Conservation (phyloP, 2,329 filamentous ascomycete species). For the Pestalotiopsis fici region DNA sequence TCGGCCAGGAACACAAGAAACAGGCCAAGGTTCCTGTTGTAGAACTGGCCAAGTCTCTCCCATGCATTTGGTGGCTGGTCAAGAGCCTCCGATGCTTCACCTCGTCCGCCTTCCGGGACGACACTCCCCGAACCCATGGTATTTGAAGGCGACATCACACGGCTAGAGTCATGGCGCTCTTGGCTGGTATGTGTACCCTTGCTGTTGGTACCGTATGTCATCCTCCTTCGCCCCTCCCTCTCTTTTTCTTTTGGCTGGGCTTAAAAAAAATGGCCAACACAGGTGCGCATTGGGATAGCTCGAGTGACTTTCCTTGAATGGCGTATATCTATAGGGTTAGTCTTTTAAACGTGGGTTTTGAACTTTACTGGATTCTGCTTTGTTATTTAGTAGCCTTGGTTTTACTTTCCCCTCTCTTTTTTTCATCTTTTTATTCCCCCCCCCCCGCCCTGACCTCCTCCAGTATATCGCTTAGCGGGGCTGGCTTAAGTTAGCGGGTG, state of each 20-base stretch:
- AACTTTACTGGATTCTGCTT: too few relatives aligned
- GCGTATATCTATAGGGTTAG: too few relatives aligned
- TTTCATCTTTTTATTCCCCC: neutral
- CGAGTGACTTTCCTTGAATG: too few relatives aligned
- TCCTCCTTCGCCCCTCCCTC: neutral
- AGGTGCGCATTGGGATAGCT: too few relatives aligned
- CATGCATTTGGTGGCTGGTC: conserved; percentile 5
- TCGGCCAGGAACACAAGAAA: conserved; percentile 41
- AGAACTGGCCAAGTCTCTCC: conserved; percentile 39
- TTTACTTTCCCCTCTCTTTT: neutral
- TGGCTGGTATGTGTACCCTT: neutral
- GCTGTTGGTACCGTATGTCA: neutral
- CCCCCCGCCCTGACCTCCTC: neutral
- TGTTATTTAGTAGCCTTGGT: too few relatives aligned
- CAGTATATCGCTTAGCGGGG: neutral
- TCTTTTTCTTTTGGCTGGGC: neutral
- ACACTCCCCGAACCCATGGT: neutral
- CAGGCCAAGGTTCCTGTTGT: conserved; percentile 41
- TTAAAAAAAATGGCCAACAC: too few relatives aligned
- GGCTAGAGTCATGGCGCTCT: neutral
- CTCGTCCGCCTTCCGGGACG: neutral
- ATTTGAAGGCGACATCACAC: neutral
- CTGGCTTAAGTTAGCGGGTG: neutral
- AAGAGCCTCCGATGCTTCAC: neutral
- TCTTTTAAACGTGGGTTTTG: too few relatives aligned